Conservation (phyloP, 768 basidiomycete species). For the Termitomyces sp. region DNA sequence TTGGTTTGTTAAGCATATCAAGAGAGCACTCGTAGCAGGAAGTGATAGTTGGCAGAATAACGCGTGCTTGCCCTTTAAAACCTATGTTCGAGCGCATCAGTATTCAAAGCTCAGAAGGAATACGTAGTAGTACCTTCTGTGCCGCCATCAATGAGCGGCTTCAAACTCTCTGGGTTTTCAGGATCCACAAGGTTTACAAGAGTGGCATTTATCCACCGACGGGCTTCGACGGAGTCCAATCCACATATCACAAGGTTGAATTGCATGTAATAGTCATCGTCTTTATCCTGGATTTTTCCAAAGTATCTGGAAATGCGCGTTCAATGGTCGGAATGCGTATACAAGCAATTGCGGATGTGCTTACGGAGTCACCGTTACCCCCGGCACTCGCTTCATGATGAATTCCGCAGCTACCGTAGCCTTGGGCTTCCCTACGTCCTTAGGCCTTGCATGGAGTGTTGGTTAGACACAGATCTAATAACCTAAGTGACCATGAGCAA, state of each 20-base stretch:
- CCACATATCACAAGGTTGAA: slow-evolving; percentile 98
- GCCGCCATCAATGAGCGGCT: slow-evolving; percentile 96
- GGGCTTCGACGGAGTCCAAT: slow-evolving; percentile 93
- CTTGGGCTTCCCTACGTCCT: slow-evolving; percentile 93
- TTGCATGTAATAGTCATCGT: slow-evolving; percentile 89
- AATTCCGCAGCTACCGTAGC: slow-evolving; percentile 93
- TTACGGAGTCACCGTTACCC: slow-evolving; percentile 95
- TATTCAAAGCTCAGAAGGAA: not conserved
- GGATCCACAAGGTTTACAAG: slow-evolving; percentile 91
- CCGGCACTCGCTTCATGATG: slow-evolving; percentile 94
- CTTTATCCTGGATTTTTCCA: slow-evolving; percentile 98
- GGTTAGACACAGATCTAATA: not conserved
- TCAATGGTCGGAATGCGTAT: not conserved
- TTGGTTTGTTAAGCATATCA: slow-evolving; percentile 97
- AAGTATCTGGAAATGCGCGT: slow-evolving; percentile 55
- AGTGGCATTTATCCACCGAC: slow-evolving; percentile 98
- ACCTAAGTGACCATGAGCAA: slow-evolving; percentile 10
- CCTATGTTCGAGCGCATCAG: slow-evolving; percentile 39
- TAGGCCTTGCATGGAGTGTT: slow-evolving; percentile 42
- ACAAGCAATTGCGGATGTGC: slow-evolving; percentile 21
- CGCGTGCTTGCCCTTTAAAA: slow-evolving; percentile 97
- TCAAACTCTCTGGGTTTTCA: slow-evolving; percentile 89
- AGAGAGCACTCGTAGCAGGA: slow-evolving; percentile 98
- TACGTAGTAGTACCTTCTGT: slow-evolving; percentile 70
- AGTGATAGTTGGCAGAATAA: slow-evolving; percentile 90